Conservation (phyloP, 768 basidiomycete genomes). For the Myochromella boudieri region DNA sequence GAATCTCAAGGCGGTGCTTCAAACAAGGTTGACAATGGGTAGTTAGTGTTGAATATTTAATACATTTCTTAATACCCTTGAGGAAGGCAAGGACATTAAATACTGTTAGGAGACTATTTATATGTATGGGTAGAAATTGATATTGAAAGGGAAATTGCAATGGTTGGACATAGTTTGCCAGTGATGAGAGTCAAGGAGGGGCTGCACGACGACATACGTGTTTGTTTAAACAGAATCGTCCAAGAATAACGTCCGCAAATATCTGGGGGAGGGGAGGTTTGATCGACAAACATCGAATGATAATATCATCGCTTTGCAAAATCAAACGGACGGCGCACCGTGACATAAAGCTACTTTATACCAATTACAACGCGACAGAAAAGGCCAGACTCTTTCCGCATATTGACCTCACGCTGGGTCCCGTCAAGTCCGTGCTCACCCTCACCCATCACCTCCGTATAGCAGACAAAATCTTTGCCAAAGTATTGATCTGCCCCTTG, state of each 20-base stretch:
- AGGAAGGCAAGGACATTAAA: constrained; percentile 18
- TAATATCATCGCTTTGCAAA: constrained; percentile 17
- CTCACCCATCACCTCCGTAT: constrained; percentile 55
- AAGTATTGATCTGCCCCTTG: constrained; percentile 85
- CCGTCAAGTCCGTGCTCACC: constrained; percentile 16
- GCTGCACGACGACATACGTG: constrained; percentile 16
- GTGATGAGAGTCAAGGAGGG: constrained; percentile 17
- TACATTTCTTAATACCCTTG: constrained; percentile 15
- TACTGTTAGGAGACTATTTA: constrained; percentile 19
- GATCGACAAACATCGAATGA: constrained; percentile 16
- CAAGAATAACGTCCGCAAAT: constrained; percentile 10
- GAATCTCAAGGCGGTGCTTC: constrained; percentile 38
- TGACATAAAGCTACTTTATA: constrained; percentile 49
- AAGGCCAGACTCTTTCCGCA: constrained; percentile 26
- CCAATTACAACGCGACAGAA: constrained; percentile 48
- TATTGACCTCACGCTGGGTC: constrained; percentile 15
- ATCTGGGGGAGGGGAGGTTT: constrained; percentile 6
- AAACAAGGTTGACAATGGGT: constrained; percentile 15
- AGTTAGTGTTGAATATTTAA: constrained; percentile 9
- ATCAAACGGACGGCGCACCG: constrained; percentile 34
- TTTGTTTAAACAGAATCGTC: constrained; percentile 12
- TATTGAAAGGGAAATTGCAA: constrained; percentile 14
- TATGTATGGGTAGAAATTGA: constrained; percentile 18
- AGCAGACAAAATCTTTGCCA: constrained; percentile 91
- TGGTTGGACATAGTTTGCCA: constrained; percentile 19